Evolutionary conservation across 2,329 filamentous ascomycete species (phyloP).

Genomic region (Trichoderma asperellum): DNA sequence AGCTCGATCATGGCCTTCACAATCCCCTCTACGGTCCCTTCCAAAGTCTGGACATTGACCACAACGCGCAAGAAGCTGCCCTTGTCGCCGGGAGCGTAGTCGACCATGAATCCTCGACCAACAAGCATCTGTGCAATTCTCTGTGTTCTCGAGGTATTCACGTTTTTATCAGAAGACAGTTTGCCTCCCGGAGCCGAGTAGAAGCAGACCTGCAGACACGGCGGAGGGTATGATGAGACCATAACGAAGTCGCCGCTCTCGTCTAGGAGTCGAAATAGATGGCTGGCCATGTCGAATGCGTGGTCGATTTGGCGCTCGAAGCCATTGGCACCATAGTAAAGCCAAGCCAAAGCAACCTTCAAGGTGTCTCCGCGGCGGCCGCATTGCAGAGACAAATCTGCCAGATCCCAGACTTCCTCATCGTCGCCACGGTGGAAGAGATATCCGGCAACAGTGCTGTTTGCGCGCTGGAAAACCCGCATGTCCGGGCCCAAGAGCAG

Average conservation of each 20-base stretch:
- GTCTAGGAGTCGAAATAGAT: constrained; percentile 66
- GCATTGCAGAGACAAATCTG: constrained; percentile 91
- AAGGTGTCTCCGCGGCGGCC: constrained; percentile 82
- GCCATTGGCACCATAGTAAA: constrained; percentile 80
- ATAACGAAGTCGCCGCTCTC: constrained; percentile 65
- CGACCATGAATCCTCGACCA: constrained; percentile 60
- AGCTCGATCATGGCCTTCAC: constrained; percentile 57
- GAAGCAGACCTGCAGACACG: constrained; percentile 94
- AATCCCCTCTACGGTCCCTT: constrained; percentile 56
- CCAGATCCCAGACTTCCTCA: constrained; percentile 79
- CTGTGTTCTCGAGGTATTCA: constrained; percentile 56
- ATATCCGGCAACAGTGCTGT: constrained; percentile 86
- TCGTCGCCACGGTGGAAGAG: constrained; percentile 68
- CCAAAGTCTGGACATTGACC: constrained; percentile 59
- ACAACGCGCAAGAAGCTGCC: constrained; percentile 65
- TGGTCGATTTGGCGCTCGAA: constrained; percentile 71
- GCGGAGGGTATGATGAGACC: constrained; percentile 75
- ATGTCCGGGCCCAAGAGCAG: constrained; percentile 83
- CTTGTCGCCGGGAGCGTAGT: constrained; percentile 60
- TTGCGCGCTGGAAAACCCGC: constrained; percentile 76
- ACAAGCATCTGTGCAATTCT: constrained; percentile 54
- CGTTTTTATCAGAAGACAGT: constrained; percentile 47
- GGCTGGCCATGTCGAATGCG: constrained; percentile 71
- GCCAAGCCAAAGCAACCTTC: constrained; percentile 87
- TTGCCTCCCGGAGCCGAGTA: constrained; percentile 70